A percentile compares a stretch with the other conserved stretches of the same genome.
These are phyloP conservation scores for Triadica sebifera DNA, from an alignment of 345 rosid species.

Conservation along the genomic window DNA sequence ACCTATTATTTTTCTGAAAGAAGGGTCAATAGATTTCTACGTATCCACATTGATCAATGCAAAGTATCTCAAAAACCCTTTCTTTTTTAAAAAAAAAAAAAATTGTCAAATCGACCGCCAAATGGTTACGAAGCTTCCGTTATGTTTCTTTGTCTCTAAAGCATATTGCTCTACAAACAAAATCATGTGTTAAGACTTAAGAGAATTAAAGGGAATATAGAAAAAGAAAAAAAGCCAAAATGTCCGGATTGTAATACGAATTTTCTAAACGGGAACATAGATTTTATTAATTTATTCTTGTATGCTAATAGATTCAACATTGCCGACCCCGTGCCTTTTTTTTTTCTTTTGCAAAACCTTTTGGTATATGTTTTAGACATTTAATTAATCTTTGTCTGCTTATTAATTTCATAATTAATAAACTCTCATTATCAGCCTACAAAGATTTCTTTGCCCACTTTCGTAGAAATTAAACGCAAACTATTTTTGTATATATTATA, in stretches of 20 bases:
- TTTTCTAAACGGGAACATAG: background rate
- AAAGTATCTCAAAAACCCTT: too few relatives aligned
- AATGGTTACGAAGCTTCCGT: constrained; percentile 6
- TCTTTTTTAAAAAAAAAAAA: too few relatives aligned
- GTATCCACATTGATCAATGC: too few relatives aligned
- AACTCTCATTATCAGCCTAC: background rate
- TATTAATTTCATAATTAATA: background rate
- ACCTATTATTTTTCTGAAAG: background rate
- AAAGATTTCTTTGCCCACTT: background rate
- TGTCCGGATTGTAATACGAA: background rate
- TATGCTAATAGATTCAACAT: constrained; percentile 10
- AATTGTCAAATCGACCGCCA: background rate
- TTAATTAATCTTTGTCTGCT: background rate
- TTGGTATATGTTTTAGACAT: background rate
- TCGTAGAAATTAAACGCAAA: background rate
- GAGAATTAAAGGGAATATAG: background rate
- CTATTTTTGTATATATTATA: background rate
- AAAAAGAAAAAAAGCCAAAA: background rate
- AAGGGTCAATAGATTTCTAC: too few relatives aligned
- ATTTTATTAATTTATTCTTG: background rate
- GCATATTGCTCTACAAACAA: background rate
- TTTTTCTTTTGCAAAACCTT: background rate
- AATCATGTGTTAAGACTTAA: background rate
- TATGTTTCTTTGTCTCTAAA: background rate
- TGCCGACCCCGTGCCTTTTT: constrained; percentile 7